A percentile compares a stretch with the other conserved stretches of the same genome.
Evolutionary conservation across 257 asterid species (phyloP).

Genomic region (Striga asiatica): DNA sequence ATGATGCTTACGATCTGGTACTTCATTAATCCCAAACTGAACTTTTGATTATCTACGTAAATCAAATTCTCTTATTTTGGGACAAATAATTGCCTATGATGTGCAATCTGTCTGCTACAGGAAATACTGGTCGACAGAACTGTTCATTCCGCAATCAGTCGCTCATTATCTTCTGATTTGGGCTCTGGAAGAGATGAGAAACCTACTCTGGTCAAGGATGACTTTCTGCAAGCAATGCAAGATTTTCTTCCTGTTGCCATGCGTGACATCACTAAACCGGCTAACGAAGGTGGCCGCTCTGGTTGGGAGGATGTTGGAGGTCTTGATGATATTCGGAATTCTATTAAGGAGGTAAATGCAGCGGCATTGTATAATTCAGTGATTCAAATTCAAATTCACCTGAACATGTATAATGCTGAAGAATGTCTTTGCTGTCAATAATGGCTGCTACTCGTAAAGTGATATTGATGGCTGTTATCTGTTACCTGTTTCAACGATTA

Average conservation of each 20-base stretch:
- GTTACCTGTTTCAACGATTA: slow-evolving; percentile 7
- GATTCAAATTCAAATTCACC: neutral
- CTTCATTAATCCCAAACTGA: slow-evolving; percentile 13
- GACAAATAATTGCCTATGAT: slow-evolving; percentile 1
- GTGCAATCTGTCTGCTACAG: slow-evolving; percentile 23
- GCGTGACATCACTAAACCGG: slow-evolving; percentile 86
- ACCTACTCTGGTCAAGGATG: slow-evolving; percentile 53
- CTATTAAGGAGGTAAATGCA: slow-evolving; percentile 63
- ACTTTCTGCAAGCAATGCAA: slow-evolving; percentile 72
- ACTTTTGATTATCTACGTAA: slow-evolving; percentile 5
- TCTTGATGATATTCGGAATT: slow-evolving; percentile 63
- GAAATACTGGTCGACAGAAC: slow-evolving; percentile 92
- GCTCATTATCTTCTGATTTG: slow-evolving; percentile 42
- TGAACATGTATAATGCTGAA: neutral
- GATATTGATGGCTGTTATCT: neutral
- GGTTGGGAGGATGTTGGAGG: slow-evolving; percentile 99
- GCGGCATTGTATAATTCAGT: neutral
- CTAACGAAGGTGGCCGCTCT: slow-evolving; percentile 61
- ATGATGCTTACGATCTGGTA: slow-evolving; percentile 97
- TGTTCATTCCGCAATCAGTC: slow-evolving; percentile 83
- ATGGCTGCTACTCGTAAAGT: neutral
- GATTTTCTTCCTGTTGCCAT: slow-evolving; percentile 92
- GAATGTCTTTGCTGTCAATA: neutral
- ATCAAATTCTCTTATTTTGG: slow-evolving; percentile 6
- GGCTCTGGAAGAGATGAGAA: slow-evolving; percentile 28